Conservation (phyloP, 495 filamentous ascomycete genomes). For the Parathielavia hyrcaniae region DNA sequence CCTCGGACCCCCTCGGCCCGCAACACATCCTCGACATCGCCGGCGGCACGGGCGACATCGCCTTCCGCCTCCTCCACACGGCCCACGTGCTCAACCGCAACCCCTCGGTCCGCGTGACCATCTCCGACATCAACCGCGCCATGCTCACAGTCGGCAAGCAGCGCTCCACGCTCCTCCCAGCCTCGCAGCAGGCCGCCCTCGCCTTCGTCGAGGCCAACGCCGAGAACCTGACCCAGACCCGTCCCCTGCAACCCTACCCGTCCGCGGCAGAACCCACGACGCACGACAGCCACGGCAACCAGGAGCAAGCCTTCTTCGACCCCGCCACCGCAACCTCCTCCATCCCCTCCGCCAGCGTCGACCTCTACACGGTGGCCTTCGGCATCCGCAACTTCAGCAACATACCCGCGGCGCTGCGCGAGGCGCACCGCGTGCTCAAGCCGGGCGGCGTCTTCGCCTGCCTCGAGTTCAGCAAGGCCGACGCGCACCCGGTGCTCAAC, state of each 20-base stretch:
- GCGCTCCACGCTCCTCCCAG: slow-evolving; percentile 49
- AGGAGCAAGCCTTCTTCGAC: slow-evolving; percentile 20
- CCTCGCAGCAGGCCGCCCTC: slow-evolving; percentile 47
- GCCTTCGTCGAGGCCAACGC: slow-evolving; percentile 85
- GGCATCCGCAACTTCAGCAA: slow-evolving; percentile 95
- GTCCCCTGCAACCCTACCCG: slow-evolving; percentile 16
- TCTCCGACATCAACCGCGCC: slow-evolving; percentile 89
- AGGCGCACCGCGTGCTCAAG: slow-evolving; percentile 82
- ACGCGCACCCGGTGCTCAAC: slow-evolving; percentile 61
- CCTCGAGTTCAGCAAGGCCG: slow-evolving; percentile 87
- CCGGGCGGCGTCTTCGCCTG: slow-evolving; percentile 96
- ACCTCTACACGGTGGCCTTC: slow-evolving; percentile 96
- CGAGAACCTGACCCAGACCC: slow-evolving; percentile 51
- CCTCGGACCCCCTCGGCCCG: slow-evolving; percentile 34
- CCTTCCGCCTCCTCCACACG: slow-evolving; percentile 92
- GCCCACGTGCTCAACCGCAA: slow-evolving; percentile 77
- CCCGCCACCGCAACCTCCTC: slow-evolving; percentile 33
- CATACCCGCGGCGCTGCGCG: slow-evolving; percentile 68
- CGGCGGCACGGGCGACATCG: slow-evolving; percentile 96
- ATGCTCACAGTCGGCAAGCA: slow-evolving; percentile 88
- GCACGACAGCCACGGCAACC: not conserved
- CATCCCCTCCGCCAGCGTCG: slow-evolving; percentile 59
- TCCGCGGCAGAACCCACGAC: slow-evolving; percentile 11
- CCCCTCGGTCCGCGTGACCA: slow-evolving; percentile 69
- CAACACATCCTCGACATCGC: slow-evolving; percentile 90